Conservation (phyloP, 805 yeast species). For the Ogataea thermomethanolica region DNA sequence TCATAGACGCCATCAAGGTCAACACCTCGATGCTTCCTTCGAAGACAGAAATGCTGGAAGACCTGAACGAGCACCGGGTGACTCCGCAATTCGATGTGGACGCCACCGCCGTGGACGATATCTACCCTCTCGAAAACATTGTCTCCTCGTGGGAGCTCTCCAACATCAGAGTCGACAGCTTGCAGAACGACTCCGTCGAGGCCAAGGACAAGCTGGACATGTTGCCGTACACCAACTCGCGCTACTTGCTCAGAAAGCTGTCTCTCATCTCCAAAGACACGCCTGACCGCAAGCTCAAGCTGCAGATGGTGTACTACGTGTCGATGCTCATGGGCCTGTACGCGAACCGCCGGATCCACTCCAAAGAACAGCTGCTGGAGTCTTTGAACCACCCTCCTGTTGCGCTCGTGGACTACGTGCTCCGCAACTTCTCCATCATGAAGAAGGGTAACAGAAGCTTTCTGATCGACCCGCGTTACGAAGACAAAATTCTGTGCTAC, state of each 20-base stretch:
- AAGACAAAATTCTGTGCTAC: slow-evolving; percentile 81
- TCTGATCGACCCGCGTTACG: slow-evolving; percentile 80
- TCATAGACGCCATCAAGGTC: slow-evolving; percentile 72
- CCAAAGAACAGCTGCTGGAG: slow-evolving; percentile 55
- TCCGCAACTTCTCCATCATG: slow-evolving; percentile 67
- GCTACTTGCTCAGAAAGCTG: slow-evolving; percentile 49
- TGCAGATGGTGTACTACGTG: slow-evolving; percentile 74
- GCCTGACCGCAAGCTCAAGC: slow-evolving; percentile 47
- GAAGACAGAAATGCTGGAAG: slow-evolving; percentile 54
- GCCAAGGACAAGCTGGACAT: slow-evolving; percentile 47
- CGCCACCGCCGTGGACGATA: slow-evolving; percentile 80
- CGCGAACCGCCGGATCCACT: slow-evolving; percentile 61
- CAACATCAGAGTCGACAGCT: slow-evolving; percentile 59
- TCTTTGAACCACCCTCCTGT: slow-evolving; percentile 74
- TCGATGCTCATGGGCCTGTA: slow-evolving; percentile 80
- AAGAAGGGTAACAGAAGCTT: slow-evolving; percentile 74
- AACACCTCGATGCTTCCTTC: slow-evolving; percentile 74
- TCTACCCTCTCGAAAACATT: slow-evolving; percentile 71
- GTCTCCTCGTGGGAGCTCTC: slow-evolving; percentile 65
- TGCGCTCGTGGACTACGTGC: slow-evolving; percentile 61
- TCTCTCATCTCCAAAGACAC: slow-evolving; percentile 29
- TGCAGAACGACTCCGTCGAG: slow-evolving; percentile 50
- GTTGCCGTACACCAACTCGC: slow-evolving; percentile 60
- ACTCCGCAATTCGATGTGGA: slow-evolving; percentile 73
- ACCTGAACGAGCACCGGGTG: slow-evolving; percentile 67